Base-by-base conservation (phyloP, 75 land plant species). In the Sequoiadendron giganteum region DNA sequence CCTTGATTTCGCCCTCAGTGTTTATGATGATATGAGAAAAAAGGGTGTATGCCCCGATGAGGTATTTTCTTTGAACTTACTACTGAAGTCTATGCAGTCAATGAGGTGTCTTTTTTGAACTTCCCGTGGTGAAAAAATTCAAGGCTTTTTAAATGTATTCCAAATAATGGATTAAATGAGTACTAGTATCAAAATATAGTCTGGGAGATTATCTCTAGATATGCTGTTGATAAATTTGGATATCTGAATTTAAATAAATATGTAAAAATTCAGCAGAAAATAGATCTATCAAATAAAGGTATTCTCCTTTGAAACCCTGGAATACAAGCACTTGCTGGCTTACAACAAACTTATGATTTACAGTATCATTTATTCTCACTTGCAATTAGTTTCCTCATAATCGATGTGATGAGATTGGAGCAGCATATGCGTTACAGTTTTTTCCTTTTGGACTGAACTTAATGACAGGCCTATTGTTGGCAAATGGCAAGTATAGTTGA, bases 31-130 rank as follows among this genome's bases (percentile, higher is more conserved):
- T 87, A 91, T 98, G 94, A 95, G 85, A 86, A 91, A 77, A 79
- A 94, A 95, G 85, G 93, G 93, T 5, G 91, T 97, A 55, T 86
- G 55, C 32, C 99, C 99, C 47, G 99, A 98, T 94, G 99, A 98
- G 99, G 99, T 98, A 91, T 43, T 36, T 38, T 8, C 34, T 30
- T 88, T 14, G 36, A 73, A 19, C 36, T 86, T 34, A 42, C 48
- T 43, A 15, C 36, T 85, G 58, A 85, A 82, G 49, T 82, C 30
- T n/a, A 82, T 82, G 84, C 47, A 82, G 13, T 82, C 30, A 47
- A 19, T 82, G 13, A 40, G 43, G 32, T 82, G 10, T 47, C 52
- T 32, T 32, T 32, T 34, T 75, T 34, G 77, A 75, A 34, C 14
- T 34, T 34, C 6, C 28, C 28, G 70, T 65, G 56, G 15, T 55